Base-by-base conservation (phyloP, 2,329 filamentous ascomycete species). In the Arthrobotrys sinensis region DNA sequence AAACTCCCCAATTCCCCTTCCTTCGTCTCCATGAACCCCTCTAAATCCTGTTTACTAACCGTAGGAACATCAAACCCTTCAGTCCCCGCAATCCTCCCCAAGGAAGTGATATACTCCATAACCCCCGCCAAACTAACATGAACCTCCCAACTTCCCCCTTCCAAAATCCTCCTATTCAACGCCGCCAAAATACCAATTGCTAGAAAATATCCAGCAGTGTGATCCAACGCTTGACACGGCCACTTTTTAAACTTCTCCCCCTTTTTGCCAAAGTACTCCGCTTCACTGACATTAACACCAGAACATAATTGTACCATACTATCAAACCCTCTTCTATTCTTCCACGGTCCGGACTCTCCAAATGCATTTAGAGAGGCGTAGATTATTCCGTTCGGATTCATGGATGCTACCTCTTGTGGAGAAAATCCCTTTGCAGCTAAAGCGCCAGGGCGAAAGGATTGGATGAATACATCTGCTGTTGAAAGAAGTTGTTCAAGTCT, bases 211-310 rank as follows among this genome's bases (percentile, higher is more conserved):
- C 89, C 89, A 0, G 85, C 85, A 0, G 85, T 87, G 76, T 90
- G 88, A 80, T 90, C 89, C 0, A 90, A 84, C 0, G 86, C 88
- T 82, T 90, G 88, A 67, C 86, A 88, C 0, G 88, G 88, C 36
- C 86, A 83, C 0, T 85, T 83, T 0, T 85, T 84, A 0, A 86
- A 85, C 0, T 83, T 68, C 36, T 55, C 64, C n/a, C 24, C 28
- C 5, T 84, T 85, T 0, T 81, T 75, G 1, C 83, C 85, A 21
- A 82, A 85, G 53, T 86, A 85, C 69, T 86, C 84, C 0, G 88
- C 88, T 80, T 90, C 88, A 0, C 87, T 87, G 0, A 88, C 84
- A 52, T 89, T 89, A 82, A 89, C 86, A 0, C 88, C 88, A 0
- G 87, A 86, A 68, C 86, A 88, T 6, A 88, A 88, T 82, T 90